phyloP scores from a whole-genome alignment of 2,329 filamentous ascomycete species.

The Tolypocladium cylindrosporum region DNA sequence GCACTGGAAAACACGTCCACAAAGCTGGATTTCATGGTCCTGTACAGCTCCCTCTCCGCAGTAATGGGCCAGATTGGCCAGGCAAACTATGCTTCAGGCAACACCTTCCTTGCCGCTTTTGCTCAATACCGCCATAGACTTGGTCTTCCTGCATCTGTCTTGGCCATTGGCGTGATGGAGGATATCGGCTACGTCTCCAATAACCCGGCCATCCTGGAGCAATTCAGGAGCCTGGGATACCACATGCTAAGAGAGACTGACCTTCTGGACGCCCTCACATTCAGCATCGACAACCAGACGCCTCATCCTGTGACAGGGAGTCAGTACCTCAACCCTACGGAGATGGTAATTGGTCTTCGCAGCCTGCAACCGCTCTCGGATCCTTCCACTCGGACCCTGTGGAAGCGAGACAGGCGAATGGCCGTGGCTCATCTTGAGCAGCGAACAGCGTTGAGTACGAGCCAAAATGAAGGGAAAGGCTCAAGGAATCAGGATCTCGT shows the following conservation, averaged over 20 bases:
- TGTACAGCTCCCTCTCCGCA: conserved; percentile 24
- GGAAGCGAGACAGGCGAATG: background rate
- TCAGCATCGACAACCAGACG: background rate
- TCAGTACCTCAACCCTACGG: background rate
- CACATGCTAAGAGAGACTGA: background rate
- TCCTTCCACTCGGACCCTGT: background rate
- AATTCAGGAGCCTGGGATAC: background rate
- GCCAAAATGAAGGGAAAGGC: background rate
- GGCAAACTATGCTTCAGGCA: conserved; percentile 30
- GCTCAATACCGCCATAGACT: conserved; percentile 19
- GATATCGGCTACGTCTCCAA: conserved; percentile 23
- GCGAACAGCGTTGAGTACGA: background rate
- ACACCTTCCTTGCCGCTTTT: conserved; percentile 28
- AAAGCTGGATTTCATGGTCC: conserved; percentile 26
- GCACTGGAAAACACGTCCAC: background rate
- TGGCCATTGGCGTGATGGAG: conserved; percentile 24
- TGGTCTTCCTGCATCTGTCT: conserved; percentile 6
- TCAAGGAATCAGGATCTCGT: background rate
- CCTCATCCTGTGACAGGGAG: background rate
- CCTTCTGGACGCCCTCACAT: background rate
- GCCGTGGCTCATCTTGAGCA: background rate
- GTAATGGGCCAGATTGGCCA: conserved; percentile 25
- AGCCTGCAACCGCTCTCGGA: background rate
- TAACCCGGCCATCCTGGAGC: background rate
- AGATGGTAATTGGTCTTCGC: background rate